Evolutionary conservation across 768 basidiomycete species (phyloP), one percentile per base, ranked within the genome.

Genomic region (Suillus americanus): DNA sequence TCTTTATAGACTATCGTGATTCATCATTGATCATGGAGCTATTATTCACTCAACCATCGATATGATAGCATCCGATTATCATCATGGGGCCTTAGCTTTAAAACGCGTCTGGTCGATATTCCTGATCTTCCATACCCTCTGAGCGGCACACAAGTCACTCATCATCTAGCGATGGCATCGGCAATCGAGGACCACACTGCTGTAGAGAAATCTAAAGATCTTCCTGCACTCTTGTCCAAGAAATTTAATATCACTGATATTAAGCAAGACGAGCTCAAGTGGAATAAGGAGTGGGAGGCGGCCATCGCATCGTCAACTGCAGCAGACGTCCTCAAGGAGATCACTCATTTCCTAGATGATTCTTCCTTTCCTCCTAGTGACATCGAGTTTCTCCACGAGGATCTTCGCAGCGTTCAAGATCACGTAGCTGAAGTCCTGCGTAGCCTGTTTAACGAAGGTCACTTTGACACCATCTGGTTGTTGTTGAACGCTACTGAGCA

Each of bases 271-370:
- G 64, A 28, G 23, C 41, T 57, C 28, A 68, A 61, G 28, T 71
- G 70, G 70, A 62, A 71, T 62, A 66, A 69, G 35, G 67, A 70
- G 38, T 72, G 70, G 68, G 70, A 71, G 45, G 66, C 65, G 43
- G 64, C 55, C 28, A 60, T 67, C 9, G 55, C 50, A 8, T 63
- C 66, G n/a, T 61, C 60, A n/a, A 64, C 61, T 6, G 56, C 70
- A 13, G 62, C 57, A 6, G 61, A 69, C 45, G 66, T 66, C 28
- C 64, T 67, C 55, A 40, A 64, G 45, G 41, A 25, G 18, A 60
- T 70, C 1, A 40, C 46, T 25, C 7, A 12, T 28, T 23, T 63
- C 14, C 59, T 62, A 50, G 54, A 43, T 7, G 30, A 16, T 41
- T 45, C 28, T 38, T 5, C 1, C 38, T 13, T 38, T 5, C 5